phyloP scores from a whole-genome alignment of 176 grass and related monocot genomes.

The Carex parvula region DNA sequence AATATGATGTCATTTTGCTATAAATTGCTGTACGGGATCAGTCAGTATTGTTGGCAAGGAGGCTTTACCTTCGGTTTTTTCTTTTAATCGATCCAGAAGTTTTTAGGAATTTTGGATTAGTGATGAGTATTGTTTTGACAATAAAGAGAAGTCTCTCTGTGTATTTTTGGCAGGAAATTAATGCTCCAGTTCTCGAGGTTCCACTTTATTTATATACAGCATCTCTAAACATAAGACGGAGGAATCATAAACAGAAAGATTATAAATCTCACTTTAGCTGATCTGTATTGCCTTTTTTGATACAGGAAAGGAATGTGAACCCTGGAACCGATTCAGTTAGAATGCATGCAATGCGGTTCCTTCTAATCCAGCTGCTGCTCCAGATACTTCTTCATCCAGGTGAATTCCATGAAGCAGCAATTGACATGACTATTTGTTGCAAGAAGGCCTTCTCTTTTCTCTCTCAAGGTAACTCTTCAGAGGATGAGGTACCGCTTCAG shows the following conservation, averaged over 20 bases:
- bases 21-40: background rate
- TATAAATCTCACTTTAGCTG: background rate
- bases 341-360: constrained; percentile 76
- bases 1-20: background rate
- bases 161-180: background rate
- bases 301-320: constrained; percentile 66
- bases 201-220: background rate
- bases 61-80: background rate
- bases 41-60: background rate
- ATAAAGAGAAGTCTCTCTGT: background rate
- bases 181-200: background rate
- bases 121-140: constrained; percentile 9
- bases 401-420: constrained; percentile 69
- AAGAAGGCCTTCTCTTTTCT: constrained; percentile 65
- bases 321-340: constrained; percentile 53
- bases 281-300: constrained; percentile 19
- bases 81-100: background rate
- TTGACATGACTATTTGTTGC: constrained; percentile 86
- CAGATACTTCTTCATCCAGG: constrained; percentile 83
- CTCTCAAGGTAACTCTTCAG: constrained; percentile 35
- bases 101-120: background rate
- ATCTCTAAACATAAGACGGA: background rate
- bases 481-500: no score
- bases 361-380: constrained; percentile 78
- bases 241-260: background rate